Evolutionary conservation across 2,329 filamentous ascomycete species (phyloP).

Genomic region (Coniella lustricola): DNA sequence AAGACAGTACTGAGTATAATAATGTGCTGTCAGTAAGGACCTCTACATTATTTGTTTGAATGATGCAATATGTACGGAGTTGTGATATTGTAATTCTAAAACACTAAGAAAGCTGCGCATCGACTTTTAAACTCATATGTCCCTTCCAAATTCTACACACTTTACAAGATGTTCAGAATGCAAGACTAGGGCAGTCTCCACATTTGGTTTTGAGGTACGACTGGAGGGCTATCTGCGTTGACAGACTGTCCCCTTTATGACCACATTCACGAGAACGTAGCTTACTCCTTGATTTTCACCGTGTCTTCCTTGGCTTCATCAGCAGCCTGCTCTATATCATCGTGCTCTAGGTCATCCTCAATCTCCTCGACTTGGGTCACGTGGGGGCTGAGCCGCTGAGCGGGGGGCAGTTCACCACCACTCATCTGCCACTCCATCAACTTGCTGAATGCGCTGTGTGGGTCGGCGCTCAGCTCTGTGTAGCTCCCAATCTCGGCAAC

Average conservation of each 20-base stretch:
- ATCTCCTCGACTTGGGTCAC: constrained; percentile 5
- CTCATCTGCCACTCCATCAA: constrained; percentile 99
- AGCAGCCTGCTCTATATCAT: not conserved
- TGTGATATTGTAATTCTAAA: not conserved
- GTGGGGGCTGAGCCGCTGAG: not conserved
- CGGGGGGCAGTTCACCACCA: constrained; percentile 54
- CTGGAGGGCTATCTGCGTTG: too few species aligned
- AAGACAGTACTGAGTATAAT: too few species aligned
- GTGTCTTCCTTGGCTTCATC: not conserved
- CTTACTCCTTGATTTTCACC: not conserved
- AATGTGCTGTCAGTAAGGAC: too few species aligned
- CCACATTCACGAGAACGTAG: not conserved
- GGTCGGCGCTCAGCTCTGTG: constrained; percentile 62
- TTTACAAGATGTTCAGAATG: too few species aligned
- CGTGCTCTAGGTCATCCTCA: constrained; percentile 3
- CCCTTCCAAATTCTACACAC: too few species aligned
- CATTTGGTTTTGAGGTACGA: too few species aligned
- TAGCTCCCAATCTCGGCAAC: constrained; percentile 91
- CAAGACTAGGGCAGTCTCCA: too few species aligned
- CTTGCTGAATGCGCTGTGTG: constrained; percentile 80
- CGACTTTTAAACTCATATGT: not conserved
- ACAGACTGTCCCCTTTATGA: not conserved
- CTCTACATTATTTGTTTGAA: too few species aligned
- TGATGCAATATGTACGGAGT: not conserved
- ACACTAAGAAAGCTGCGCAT: not conserved